Base-by-base conservation (phyloP, 108 stramenopile species). In the Nitzschia putrida region DNA sequence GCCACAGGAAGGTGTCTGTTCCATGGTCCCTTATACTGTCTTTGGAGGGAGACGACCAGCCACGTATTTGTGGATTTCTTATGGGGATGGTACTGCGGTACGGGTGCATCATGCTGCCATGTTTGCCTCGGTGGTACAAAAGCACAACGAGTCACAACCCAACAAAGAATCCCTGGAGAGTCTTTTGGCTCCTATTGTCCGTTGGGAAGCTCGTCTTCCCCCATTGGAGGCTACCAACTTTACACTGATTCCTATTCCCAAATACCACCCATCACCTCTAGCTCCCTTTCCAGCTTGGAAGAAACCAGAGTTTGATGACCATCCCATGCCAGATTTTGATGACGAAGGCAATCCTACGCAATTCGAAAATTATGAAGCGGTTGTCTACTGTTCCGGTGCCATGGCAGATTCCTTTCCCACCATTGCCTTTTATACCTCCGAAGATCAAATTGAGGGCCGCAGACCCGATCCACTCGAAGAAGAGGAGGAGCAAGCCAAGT, bases 21-120 rank as follows among this genome's bases (percentile, higher is more conserved):
- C 66, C 25, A n/a, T 83, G 8, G 70, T 54, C 25, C 44, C 65
- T 10, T 73, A 69, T 55, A 57, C 60, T 29, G 43, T 47, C 16
- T 29, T 53, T 41, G 13, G 52, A 18, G 69, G 57, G 34, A 64
- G 64, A 13, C 40, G 23, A 21, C 57, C 44, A 13, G 24, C 22
- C 5, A 72, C 75, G 10, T 68, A 83, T 57, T 68, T 93, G 18
- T 93, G 86, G 89, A 65, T 93, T 37, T 66, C 78, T 10, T 93
- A 84, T 76, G 82, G 80, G 9, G 84, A 91, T 81, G 89, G 92
- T 20, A 83, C 79, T 9, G 78, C 79, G 44, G 59, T 93, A 11
- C 76, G 85, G 56, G 12, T 93, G 49, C 92, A 90, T 43, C 76
- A 84, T 24, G 85, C 85, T 60, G 88, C 71, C 25, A 65, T 90